Base-by-base conservation (phyloP, 2,329 filamentous ascomycete species). In the Trichoderma polysporum region DNA sequence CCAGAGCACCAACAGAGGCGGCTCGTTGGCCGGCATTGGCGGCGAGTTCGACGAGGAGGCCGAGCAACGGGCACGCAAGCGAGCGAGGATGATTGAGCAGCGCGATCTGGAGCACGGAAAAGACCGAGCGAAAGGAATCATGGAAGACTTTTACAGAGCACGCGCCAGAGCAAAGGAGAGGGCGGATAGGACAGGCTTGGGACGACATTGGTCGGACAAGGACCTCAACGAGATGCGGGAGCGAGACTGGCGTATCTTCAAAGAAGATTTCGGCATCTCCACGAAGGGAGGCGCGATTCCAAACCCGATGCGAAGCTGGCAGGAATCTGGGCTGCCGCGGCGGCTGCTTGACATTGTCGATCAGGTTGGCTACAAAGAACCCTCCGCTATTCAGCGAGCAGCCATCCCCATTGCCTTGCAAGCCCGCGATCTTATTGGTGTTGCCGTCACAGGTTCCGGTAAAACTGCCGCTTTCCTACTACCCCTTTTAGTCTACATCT, bases 171-270 rank as follows among this genome's bases (percentile, higher is more conserved):
- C 90, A 33, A 90, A 88, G 73, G 90, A 96, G 74, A 88, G 91
- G 70, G 88, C 89, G 12, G 84, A 85, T 68, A 86, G 91, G 69
- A 92, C 90, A 70, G 90, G 90, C 37, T 84, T 97, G 66, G 94
- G 96, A 73, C 94, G 94, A 78, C 93, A 97, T 79, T 99, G 95
- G 95, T 93, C 91, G 65, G 92, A 97, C 76, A 99, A 99, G 87
- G 86, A 85, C 69, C 82, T 98, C 69, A 88, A 91, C 15, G 92
- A 97, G 74, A 99, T 99, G 95, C 91, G 93, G 69, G 94, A 98
- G 80, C 86, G 95, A 77, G 95, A 99, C 79, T 99, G 95, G 95
- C 92, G 95, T 76, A 98, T 99, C 73, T 97, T 99, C 88, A 99
- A 98, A 80, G 95, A 98, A 78, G 94, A 99, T 79, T 98, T 97